Conservation (phyloP, 257 asterid species). For the Solanum gracilifrons region DNA sequence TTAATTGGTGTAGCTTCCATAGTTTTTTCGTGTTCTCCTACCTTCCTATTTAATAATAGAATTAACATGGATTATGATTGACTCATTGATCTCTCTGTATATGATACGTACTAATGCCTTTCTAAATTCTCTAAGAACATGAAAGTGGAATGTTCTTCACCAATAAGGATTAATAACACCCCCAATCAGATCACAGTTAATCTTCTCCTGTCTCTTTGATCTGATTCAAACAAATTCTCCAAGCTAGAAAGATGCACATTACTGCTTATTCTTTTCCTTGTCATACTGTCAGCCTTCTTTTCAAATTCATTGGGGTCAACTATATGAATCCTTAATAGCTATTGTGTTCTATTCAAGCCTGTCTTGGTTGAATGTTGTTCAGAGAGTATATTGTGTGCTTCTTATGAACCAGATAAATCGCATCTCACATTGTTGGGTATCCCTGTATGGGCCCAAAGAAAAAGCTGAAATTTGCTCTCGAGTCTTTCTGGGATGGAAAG, state of each 20-base stretch:
- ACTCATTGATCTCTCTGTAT: background rate
- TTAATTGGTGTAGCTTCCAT: background rate
- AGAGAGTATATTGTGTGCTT: background rate
- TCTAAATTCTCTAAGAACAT: no score
- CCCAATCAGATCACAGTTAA: no score
- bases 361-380: background rate
- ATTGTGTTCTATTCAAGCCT: background rate
- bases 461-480: constrained; percentile 45
- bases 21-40: no score
- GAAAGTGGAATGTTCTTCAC: background rate
- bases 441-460: constrained; percentile 51
- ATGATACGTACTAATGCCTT: no score
- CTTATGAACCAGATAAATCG: constrained; percentile 25
- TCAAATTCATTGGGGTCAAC: background rate
- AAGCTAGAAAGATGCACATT: no score
- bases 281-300: no score
- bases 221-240: no score
- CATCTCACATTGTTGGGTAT: constrained; percentile 50
- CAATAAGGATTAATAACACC: no score
- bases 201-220: no score
- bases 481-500: constrained; percentile 48
- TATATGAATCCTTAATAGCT: background rate
- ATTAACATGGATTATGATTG: background rate
- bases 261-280: no score
- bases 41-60: background rate